These are phyloP conservation scores for Quercus mongolica DNA, from an alignment of 306 rosid genomes.

Conservation along the genomic window DNA sequence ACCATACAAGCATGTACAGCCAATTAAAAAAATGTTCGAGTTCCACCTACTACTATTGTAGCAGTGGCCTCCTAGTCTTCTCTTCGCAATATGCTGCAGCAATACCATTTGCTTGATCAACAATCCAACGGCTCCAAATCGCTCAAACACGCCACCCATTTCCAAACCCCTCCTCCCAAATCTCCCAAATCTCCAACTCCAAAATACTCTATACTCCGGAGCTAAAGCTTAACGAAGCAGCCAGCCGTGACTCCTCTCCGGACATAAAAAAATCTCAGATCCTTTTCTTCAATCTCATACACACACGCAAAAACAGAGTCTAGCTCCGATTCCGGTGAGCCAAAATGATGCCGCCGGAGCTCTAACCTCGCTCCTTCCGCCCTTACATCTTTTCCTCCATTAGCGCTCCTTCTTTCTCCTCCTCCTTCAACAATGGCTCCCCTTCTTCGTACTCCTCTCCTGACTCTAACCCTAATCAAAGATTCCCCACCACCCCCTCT, in stretches of 20 bases:
- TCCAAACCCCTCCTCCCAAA: not conserved
- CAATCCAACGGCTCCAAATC: constrained; percentile 3
- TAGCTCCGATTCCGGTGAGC: not conserved
- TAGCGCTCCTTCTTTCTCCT: constrained; percentile 55
- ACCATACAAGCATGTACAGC: too few species aligned
- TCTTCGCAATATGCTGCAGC: too few species aligned
- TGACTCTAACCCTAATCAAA: constrained; percentile 37
- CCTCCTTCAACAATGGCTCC: constrained; percentile 33
- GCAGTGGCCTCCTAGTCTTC: too few species aligned
- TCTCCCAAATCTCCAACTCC: not conserved
- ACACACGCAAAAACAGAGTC: too few species aligned
- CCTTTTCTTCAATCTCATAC: not conserved
- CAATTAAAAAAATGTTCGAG: too few species aligned
- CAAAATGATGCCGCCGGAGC: constrained; percentile 84
- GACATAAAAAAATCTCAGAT: not conserved
- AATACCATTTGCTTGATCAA: not conserved
- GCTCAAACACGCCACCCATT: constrained; percentile 12
- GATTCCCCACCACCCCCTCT: too few species aligned
- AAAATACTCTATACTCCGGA: too few species aligned
- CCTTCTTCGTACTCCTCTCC: constrained; percentile 5
- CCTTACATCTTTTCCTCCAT: constrained; percentile 62
- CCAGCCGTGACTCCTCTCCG: not conserved
- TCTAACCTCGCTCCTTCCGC: constrained; percentile 72
- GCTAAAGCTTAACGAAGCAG: not conserved
- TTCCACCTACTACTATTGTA: too few species aligned